Conservation (phyloP, 2,329 filamentous ascomycete genomes). For the Neonectria sp. region DNA sequence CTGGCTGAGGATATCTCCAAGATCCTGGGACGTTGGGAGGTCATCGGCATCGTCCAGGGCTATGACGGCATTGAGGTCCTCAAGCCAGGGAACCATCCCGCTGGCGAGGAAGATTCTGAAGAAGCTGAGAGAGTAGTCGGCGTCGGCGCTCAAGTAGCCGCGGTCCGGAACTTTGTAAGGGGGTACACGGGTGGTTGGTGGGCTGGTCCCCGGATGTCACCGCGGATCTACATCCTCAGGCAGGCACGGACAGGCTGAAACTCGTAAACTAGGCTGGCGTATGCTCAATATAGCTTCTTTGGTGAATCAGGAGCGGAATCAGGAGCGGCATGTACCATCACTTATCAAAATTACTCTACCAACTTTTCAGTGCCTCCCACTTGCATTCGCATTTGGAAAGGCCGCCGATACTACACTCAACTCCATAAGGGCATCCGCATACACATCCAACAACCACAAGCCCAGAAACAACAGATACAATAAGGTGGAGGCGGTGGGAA, state of each 20-base stretch:
- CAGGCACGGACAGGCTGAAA: slow-evolving; percentile 43
- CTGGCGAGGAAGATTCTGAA: slow-evolving; percentile 27
- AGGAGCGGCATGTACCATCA: neutral
- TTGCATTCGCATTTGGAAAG: slow-evolving; percentile 23
- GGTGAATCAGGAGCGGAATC: neutral
- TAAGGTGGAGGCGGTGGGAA: slow-evolving; percentile 25
- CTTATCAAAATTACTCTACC: slow-evolving; percentile 33
- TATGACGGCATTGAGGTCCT: slow-evolving; percentile 73
- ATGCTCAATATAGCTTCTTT: neutral
- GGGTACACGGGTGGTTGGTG: slow-evolving; percentile 73
- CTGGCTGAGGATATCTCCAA: slow-evolving; percentile 68
- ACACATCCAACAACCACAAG: slow-evolving; percentile 25
- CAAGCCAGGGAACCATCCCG: slow-evolving; percentile 58
- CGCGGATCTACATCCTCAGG: slow-evolving; percentile 67
- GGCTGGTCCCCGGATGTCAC: slow-evolving; percentile 74
- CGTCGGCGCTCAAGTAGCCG: slow-evolving; percentile 58
- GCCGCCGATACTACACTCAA: slow-evolving; percentile 7
- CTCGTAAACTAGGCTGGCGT: slow-evolving; percentile 5
- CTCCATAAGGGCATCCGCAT: slow-evolving; percentile 6
- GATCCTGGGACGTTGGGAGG: slow-evolving; percentile 68
- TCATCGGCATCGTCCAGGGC: slow-evolving; percentile 69
- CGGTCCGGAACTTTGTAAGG: slow-evolving; percentile 59
- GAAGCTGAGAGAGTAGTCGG: slow-evolving; percentile 57
- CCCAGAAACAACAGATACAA: slow-evolving; percentile 18
- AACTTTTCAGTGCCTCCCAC: slow-evolving; percentile 34